Base-by-base conservation (phyloP, 352 stramenopile species). In the Phytophthora gonapodyides region DNA sequence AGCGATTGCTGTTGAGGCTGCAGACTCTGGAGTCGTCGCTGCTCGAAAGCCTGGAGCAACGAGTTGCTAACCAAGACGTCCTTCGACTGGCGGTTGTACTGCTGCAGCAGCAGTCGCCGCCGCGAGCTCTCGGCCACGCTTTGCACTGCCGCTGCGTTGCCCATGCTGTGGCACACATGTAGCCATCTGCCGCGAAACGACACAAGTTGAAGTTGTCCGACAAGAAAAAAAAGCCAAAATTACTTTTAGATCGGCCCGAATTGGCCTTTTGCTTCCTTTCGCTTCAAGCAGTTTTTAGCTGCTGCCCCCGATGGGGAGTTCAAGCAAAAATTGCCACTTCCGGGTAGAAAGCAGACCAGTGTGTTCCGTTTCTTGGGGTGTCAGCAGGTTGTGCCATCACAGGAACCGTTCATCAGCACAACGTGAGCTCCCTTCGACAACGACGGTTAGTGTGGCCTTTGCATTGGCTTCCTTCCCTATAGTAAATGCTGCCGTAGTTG, bases 351-450 rank as follows among this genome's bases (percentile, higher is more conserved):
- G 69, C 64, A 74, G 77, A 84, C 74, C 12, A 53, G 17, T 82
- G 80, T 89, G 80, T 87, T 89, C 77, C 65, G 80, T 89, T 77
- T 89, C 75, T 73, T 87, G 73, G 79, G 79, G 77, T 87, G 80
- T 87, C 77, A 89, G 80, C 80, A 84, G 49, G 67, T 84, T 83
- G 77, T 76, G 77, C 80, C 80, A 71, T 89, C 80, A 89, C 80
- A 75, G 48, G 36, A 67, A 60, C 17, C 77, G 80, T 87, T 89
- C 80, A 89, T 89, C 57, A 76, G 75, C 61, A 82, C 77, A 86
- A 84, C 69, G 68, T 70, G 65, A 71, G 61, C 75, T 87, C 75
- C 80, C 79, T 80, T 82, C 80, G 80, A 89, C 80, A 89, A 86
- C 73, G 80, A 87, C 80, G 77, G 73, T 75, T 85, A 19, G 5